Percentiles rank a stretch among this genome's conserved stretches.
Conservation (phyloP, 2,329 filamentous ascomycete species). For the Clonostachys sp. region DNA sequence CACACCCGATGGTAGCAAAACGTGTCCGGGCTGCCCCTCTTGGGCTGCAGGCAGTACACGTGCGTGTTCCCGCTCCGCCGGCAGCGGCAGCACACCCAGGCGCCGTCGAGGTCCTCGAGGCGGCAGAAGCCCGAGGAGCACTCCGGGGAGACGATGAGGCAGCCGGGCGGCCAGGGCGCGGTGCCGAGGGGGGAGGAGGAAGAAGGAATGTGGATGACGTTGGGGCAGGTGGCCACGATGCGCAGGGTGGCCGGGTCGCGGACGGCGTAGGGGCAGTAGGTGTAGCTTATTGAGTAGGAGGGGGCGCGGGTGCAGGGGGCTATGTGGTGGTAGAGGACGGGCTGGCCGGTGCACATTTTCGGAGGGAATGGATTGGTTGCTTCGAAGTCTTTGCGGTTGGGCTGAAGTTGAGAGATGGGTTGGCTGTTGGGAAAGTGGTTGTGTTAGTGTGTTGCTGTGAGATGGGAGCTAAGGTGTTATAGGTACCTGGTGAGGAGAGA, state of each 20-base stretch:
- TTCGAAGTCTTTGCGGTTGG: too few relatives aligned
- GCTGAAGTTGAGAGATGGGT: neutral
- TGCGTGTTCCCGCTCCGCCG: constrained; percentile 37
- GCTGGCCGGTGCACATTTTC: constrained; percentile 44
- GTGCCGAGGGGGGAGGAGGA: neutral
- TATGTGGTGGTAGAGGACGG: constrained; percentile 46
- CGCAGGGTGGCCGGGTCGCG: constrained; percentile 18
- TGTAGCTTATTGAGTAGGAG: constrained; percentile 35
- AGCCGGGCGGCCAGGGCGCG: constrained; percentile 15
- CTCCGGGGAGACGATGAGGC: constrained; percentile 36
- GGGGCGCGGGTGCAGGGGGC: constrained; percentile 33
- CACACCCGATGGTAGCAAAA: constrained; percentile 50
- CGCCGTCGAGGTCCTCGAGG: constrained; percentile 39
- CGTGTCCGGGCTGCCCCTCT: constrained; percentile 39
- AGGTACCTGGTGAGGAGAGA: too few relatives aligned
- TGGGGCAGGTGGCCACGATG: constrained; percentile 10
- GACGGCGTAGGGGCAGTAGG: constrained; percentile 32
- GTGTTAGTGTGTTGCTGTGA: neutral
- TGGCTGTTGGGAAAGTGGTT: neutral
- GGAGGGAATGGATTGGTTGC: neutral
- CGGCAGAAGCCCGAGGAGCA: constrained; percentile 44
- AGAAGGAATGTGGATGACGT: neutral
- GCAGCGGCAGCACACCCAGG: constrained; percentile 47
- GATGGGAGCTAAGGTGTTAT: too few relatives aligned
- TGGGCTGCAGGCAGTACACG: constrained; percentile 37